Evolutionary conservation across 352 stramenopile genomes (phyloP), one percentile per base, ranked within the genome.

Genomic region (Phytophthora sp.): DNA sequence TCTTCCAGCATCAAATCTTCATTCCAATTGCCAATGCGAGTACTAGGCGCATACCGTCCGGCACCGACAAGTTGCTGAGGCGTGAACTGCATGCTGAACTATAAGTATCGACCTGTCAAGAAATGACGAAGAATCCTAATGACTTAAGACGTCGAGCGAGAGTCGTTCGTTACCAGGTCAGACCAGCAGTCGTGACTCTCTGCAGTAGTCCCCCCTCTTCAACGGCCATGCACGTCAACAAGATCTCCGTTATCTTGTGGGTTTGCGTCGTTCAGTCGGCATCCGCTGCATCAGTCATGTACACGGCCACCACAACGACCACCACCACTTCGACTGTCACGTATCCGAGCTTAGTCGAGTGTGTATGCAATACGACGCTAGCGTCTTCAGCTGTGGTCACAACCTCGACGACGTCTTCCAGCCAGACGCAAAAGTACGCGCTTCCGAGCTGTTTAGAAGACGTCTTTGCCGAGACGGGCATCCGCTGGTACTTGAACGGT

Each of bases 21-120:
- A 76, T 95, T 95, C 89, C 89, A 96, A 58, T 96, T 96, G 50
- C 89, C 89, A 51, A 95, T 93, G 45, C 86, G 89, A 45, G 88
- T 96, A 26, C 60, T 74, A 13, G 86, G 81, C 53, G 80, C 84
- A 71, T 95, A 95, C 20, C 88, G 83, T 2, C 87, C 88, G 16
- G 86, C 89, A 24, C 89, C 89, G 13, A 94, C 84, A 51, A 95
- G 86, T 63, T 96, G 89, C 70, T 96, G 89, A 35, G 89, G 89
- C n/a, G 89, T 96, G 69, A 96, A 95, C 66, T 95, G 87, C 89
- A 96, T 96, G 29, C 9, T 45, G 3, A 20, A 50, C 21, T 5
- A 21, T 16, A n/a, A n/a, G n/a, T n/a, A n/a, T n/a, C n/a, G n/a
- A n/a, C n/a, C n/a, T n/a, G n/a, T n/a, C n/a, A n/a, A n/a, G n/a